phyloP scores from a whole-genome alignment of 306 rosid genomes.

The Boehmeria nivea region DNA sequence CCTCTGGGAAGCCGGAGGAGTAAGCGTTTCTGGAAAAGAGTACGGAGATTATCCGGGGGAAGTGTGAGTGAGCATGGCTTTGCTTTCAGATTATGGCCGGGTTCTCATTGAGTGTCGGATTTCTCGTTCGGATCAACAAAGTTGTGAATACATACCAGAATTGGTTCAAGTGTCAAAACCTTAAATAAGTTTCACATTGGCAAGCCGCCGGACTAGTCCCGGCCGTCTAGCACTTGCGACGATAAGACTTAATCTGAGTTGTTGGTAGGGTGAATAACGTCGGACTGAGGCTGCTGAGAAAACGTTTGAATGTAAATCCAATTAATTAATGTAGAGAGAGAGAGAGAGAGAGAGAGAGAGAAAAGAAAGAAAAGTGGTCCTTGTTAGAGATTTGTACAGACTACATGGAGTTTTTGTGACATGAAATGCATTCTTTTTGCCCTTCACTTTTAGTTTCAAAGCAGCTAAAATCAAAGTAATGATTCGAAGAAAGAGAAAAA shows the following conservation, averaged over 20 bases:
- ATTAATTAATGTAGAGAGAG: background rate
- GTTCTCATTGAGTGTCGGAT: slow-evolving; percentile 23
- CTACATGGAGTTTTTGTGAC: slow-evolving; percentile 13
- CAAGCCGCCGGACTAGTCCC: slow-evolving; percentile 6
- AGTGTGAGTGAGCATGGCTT: slow-evolving; percentile 66
- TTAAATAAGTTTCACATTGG: no score
- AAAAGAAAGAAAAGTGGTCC: no score
- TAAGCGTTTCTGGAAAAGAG: slow-evolving; percentile 55
- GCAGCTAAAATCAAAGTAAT: no score
- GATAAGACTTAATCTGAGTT: no score
- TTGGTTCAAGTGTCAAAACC: no score
- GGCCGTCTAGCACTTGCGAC: background rate
- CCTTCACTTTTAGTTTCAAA: no score
- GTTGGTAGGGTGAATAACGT: slow-evolving; percentile 16
- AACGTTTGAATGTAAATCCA: slow-evolving; percentile 3
- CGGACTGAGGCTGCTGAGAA: slow-evolving; percentile 5
- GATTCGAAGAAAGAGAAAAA: no score
- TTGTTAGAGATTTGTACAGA: slow-evolving; percentile 24
- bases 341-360: background rate
- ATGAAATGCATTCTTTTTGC: background rate
- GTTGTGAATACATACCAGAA: no score
- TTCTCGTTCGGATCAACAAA: background rate
- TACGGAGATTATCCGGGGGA: slow-evolving; percentile 59
- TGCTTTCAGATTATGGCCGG: slow-evolving; percentile 38
- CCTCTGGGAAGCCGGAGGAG: slow-evolving; percentile 56